Percentiles rank a stretch among this genome's conserved stretches.
Evolutionary conservation across 148 eudicot species (phyloP).

Genomic region (Tetragonia tetragonoides): DNA sequence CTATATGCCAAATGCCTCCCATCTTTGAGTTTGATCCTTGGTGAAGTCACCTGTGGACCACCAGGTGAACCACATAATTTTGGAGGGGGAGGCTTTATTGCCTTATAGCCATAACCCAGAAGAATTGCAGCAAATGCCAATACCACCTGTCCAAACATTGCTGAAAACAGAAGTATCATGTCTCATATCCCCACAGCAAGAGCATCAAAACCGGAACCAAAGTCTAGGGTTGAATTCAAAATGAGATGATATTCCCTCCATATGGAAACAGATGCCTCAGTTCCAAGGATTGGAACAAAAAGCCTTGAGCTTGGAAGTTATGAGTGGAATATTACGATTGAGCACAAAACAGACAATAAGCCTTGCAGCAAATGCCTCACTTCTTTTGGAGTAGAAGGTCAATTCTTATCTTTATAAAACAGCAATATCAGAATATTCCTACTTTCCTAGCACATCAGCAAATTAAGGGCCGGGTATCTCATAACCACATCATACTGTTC

Average conservation of each 20-base stretch:
- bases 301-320: background rate
- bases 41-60: slow-evolving; percentile 68
- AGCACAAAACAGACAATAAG: too few species aligned
- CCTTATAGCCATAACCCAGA: slow-evolving; percentile 41
- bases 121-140: slow-evolving; percentile 36
- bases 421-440: background rate
- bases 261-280: background rate
- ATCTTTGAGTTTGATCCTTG: slow-evolving; percentile 59
- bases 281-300: background rate
- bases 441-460: background rate
- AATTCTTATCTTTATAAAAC: background rate
- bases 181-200: background rate
- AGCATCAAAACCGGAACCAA: background rate
- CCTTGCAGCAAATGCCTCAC: too few species aligned
- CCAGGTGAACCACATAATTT: slow-evolving; percentile 60
- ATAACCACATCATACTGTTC: background rate
- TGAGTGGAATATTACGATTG: too few species aligned
- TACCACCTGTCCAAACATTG: slow-evolving; percentile 49
- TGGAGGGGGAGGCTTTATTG: slow-evolving; percentile 52
- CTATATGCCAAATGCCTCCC: slow-evolving; percentile 74
- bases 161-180: slow-evolving; percentile 10
- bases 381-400: background rate
- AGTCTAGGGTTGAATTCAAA: background rate
- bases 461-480: background rate
- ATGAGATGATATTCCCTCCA: background rate